phyloP scores from a whole-genome alignment of 2,329 filamentous ascomycete species.

The Xylariomycetidae sp. region DNA sequence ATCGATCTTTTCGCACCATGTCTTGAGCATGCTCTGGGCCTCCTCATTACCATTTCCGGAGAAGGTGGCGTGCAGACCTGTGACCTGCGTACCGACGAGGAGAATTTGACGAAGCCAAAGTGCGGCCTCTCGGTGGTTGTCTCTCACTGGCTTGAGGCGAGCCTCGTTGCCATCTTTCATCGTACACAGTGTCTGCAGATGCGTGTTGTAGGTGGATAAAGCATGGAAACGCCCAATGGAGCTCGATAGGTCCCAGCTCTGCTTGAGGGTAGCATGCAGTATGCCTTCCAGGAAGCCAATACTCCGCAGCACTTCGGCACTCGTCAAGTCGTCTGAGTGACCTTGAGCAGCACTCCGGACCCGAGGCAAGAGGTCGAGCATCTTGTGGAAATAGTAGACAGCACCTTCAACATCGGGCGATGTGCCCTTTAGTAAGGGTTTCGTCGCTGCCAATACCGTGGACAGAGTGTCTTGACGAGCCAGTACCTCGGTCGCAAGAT shows the following conservation, averaged over 20 bases:
- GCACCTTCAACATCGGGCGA: conserved; percentile 33
- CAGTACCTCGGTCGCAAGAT: conserved; percentile 68
- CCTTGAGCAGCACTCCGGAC: conserved; percentile 62
- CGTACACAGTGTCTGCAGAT: conserved; percentile 30
- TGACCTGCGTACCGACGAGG: conserved; percentile 52
- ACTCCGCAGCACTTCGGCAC: conserved; percentile 72
- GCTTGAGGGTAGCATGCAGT: conserved; percentile 57
- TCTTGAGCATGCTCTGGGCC: conserved; percentile 39
- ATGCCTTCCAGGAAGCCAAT: conserved; percentile 84
- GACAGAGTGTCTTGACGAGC: conserved; percentile 67
- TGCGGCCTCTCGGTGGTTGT: conserved; percentile 25
- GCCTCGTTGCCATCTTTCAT: conserved; percentile 16
- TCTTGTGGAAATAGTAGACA: conserved; percentile 72
- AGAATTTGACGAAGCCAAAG: conserved; percentile 67
- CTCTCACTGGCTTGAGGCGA: conserved; percentile 9
- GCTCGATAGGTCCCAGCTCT: conserved; percentile 46
- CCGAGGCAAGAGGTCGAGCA: conserved; percentile 65
- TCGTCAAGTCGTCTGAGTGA: conserved; percentile 79
- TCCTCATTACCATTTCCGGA: conserved; percentile 43
- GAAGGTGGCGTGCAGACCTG: conserved; percentile 62
- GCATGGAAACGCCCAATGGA: conserved; percentile 30
- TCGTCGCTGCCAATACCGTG: conserved; percentile 57
- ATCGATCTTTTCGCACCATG: conserved; percentile 44
- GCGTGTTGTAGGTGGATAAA: conserved; percentile 31
- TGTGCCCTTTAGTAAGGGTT: conserved; percentile 31